Evolutionary conservation across 2,329 filamentous ascomycete species (phyloP).

Genomic region (Clonostachys rhizophaga): DNA sequence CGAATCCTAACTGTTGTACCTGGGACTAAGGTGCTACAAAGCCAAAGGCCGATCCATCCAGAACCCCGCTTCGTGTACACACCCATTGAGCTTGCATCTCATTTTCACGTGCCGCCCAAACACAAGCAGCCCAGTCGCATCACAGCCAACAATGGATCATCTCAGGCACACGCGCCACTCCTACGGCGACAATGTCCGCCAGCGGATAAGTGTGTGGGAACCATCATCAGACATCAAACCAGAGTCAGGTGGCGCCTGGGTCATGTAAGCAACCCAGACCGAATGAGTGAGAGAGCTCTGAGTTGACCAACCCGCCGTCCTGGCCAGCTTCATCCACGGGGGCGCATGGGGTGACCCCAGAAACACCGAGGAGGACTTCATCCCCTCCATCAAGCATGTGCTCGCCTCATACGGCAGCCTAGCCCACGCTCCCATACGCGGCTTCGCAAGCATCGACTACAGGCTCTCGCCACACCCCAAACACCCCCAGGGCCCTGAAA

Average conservation of each 20-base stretch:
- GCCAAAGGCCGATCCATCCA: too few species aligned
- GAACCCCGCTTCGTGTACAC: too few species aligned
- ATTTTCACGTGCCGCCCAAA: too few species aligned
- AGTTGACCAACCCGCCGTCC: background rate
- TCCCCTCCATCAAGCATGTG: slow-evolving; percentile 36
- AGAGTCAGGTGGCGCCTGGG: slow-evolving; percentile 19
- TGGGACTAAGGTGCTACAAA: too few species aligned
- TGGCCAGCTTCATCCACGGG: slow-evolving; percentile 50
- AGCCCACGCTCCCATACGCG: slow-evolving; percentile 38
- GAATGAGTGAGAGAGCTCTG: background rate
- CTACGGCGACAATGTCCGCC: slow-evolving; percentile 33
- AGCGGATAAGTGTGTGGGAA: slow-evolving; percentile 39
- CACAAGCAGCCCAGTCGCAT: too few species aligned
- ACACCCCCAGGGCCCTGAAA: slow-evolving; percentile 26
- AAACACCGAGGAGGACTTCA: slow-evolving; percentile 38
- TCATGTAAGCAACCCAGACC: slow-evolving; percentile 21
- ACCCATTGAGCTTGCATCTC: too few species aligned
- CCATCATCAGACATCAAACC: background rate
- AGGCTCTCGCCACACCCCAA: slow-evolving; percentile 50
- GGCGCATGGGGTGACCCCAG: slow-evolving; percentile 59
- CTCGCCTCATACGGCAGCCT: slow-evolving; percentile 16
- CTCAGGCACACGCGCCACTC: slow-evolving; percentile 25
- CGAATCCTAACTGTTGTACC: too few species aligned
- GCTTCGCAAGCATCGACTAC: slow-evolving; percentile 61
- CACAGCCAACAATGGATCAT: too few species aligned